Conservation (phyloP, 768 basidiomycete species). For the Trametes villosa region DNA sequence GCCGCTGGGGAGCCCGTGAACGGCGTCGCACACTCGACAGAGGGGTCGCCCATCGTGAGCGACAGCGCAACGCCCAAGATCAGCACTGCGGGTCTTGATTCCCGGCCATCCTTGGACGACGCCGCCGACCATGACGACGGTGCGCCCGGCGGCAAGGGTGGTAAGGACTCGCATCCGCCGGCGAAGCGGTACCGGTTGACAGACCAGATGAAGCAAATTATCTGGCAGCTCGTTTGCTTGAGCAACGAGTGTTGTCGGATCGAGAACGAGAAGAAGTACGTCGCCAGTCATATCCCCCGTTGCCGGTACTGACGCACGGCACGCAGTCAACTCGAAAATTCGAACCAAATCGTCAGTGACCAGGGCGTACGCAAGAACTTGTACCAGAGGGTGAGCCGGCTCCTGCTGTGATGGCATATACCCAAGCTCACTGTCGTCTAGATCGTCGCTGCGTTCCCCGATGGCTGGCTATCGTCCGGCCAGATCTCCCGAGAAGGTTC, state of each 20-base stretch:
- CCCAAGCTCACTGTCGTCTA: conserved; percentile 27
- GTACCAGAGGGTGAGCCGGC: conserved; percentile 68
- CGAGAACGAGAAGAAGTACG: conserved; percentile 69
- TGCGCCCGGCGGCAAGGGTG: conserved; percentile 36
- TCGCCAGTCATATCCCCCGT: conserved; percentile 8
- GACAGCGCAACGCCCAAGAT: conserved; percentile 27
- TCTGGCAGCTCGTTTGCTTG: conserved; percentile 81
- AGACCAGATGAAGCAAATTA: conserved; percentile 75
- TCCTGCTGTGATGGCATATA: background rate
- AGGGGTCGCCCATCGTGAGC: conserved; percentile 37
- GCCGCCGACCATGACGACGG: conserved; percentile 32
- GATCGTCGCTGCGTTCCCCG: conserved; percentile 82
- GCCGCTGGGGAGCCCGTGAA: conserved; percentile 35
- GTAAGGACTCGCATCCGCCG: conserved; percentile 59
- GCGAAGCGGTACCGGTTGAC: conserved; percentile 79
- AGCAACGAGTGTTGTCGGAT: conserved; percentile 82
- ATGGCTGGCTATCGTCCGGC: conserved; percentile 85
- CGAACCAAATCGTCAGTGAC: conserved; percentile 73
- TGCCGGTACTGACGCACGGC: background rate
- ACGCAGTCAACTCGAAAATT: conserved; percentile 59
- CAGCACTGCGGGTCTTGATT: conserved; percentile 7
- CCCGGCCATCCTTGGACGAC: conserved; percentile 27
- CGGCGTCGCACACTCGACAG: conserved; percentile 38
- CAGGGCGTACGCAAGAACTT: conserved; percentile 79
- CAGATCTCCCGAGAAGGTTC: conserved; percentile 86